Conservation (phyloP, 108 stramenopile genomes). For the Cyclostephanos invisitatus region DNA sequence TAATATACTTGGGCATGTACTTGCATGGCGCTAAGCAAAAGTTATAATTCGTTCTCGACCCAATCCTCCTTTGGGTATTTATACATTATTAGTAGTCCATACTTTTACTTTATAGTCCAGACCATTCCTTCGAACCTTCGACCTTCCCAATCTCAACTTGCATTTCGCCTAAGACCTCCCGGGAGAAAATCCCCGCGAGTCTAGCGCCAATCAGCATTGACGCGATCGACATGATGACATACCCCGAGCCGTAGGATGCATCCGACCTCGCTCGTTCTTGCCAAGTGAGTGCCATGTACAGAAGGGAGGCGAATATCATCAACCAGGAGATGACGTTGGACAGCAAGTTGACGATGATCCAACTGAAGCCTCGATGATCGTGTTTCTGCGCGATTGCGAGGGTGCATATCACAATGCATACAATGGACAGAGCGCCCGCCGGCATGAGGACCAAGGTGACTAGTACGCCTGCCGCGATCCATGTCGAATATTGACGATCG, state of each 20-base stretch:
- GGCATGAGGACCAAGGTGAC: background rate
- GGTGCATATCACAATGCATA: background rate
- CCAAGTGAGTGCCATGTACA: constrained; percentile 3
- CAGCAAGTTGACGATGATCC: background rate
- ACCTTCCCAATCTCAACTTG: background rate
- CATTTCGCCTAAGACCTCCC: background rate
- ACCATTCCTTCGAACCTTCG: background rate
- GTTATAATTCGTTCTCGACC: background rate
- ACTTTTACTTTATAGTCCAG: background rate
- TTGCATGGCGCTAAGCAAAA: too few species aligned
- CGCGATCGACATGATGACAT: background rate
- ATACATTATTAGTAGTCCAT: too few species aligned
- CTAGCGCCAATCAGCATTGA: background rate
- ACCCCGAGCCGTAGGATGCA: background rate
- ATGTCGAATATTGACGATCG: constrained; percentile 16
- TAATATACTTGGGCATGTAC: too few species aligned
- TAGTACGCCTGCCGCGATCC: constrained; percentile 9
- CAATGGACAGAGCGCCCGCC: background rate
- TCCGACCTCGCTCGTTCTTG: background rate
- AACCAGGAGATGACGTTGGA: constrained; percentile 6
- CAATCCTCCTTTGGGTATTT: background rate
- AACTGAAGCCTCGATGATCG: background rate
- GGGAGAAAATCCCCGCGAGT: background rate
- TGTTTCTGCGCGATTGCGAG: background rate
- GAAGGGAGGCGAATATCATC: constrained; percentile 5